Conservation (phyloP, 2,329 filamentous ascomycete genomes). For the Aspergillus sp. region DNA sequence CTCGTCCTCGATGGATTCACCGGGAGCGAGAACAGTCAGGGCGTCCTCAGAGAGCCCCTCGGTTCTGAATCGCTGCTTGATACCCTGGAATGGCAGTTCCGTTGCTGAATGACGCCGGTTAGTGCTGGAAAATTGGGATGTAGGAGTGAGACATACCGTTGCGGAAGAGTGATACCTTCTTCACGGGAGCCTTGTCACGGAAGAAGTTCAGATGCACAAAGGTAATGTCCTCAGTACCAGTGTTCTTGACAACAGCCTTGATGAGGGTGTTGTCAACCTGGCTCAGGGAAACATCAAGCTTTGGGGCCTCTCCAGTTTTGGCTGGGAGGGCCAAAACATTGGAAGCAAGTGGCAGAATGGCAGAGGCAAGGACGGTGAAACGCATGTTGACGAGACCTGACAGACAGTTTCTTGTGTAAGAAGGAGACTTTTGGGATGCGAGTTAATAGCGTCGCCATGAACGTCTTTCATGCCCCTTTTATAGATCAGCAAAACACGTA, state of each 20-base stretch:
- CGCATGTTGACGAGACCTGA: constrained; percentile 16
- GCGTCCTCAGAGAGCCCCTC: constrained; percentile 25
- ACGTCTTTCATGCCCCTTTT: neutral
- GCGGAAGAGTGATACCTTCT: constrained; percentile 34
- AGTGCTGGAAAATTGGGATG: neutral
- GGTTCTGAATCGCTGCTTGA: constrained; percentile 27
- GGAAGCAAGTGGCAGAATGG: constrained; percentile 20
- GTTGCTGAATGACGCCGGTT: constrained; percentile 19
- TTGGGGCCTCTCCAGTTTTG: constrained; percentile 10
- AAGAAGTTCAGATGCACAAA: constrained; percentile 39
- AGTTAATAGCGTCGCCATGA: neutral
- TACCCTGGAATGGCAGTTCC: constrained; percentile 31
- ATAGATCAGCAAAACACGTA: too few relatives aligned
- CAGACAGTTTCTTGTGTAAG: neutral
- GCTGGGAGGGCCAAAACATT: constrained; percentile 18
- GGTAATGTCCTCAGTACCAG: constrained; percentile 28
- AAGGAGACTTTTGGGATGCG: neutral
- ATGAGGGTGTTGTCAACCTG: constrained; percentile 31
- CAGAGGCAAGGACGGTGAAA: constrained; percentile 17
- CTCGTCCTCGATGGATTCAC: constrained; percentile 29
- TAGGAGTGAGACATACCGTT: constrained; percentile 27
- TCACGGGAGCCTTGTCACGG: constrained; percentile 30
- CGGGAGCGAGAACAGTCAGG: constrained; percentile 28
- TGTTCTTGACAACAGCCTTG: constrained; percentile 37
- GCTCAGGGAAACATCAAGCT: constrained; percentile 31